Evolutionary conservation across 768 basidiomycete species (phyloP).

Genomic region (Podaxis sp.): DNA sequence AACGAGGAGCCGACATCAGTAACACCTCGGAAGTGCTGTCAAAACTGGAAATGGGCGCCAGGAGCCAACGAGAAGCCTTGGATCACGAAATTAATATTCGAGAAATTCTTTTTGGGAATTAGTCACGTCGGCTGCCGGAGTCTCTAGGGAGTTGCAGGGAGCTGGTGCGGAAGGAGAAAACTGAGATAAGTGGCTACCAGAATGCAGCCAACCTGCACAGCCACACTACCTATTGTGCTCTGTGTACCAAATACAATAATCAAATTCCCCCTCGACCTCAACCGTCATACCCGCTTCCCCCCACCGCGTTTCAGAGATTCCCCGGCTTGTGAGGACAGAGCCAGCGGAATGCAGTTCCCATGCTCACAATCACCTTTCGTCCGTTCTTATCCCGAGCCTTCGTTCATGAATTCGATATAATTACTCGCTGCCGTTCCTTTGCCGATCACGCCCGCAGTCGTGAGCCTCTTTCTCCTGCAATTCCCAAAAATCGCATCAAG

Average conservation of each 20-base stretch:
- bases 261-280: not conserved
- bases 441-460: constrained; percentile 2
- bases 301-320: not conserved
- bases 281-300: not conserved
- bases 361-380: not conserved
- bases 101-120: not conserved
- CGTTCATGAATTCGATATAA: not conserved
- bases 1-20: not conserved
- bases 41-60: not conserved
- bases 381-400: not conserved
- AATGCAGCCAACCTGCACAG: not conserved
- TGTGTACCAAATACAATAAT: not conserved
- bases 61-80: not conserved
- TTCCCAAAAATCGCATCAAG: constrained; percentile 1
- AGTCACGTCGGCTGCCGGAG: not conserved
- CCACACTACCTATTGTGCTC: not conserved
- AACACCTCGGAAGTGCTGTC: not conserved
- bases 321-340: not conserved
- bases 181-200: not conserved
- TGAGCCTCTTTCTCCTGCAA: not conserved
- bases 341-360: not conserved
- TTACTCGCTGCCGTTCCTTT: not conserved
- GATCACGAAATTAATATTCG: not conserved
- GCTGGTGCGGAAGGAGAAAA: not conserved
- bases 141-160: not conserved